These are phyloP conservation scores for Solanum etuberosum DNA, from an alignment of 257 asterid species.

Conservation along the genomic window DNA sequence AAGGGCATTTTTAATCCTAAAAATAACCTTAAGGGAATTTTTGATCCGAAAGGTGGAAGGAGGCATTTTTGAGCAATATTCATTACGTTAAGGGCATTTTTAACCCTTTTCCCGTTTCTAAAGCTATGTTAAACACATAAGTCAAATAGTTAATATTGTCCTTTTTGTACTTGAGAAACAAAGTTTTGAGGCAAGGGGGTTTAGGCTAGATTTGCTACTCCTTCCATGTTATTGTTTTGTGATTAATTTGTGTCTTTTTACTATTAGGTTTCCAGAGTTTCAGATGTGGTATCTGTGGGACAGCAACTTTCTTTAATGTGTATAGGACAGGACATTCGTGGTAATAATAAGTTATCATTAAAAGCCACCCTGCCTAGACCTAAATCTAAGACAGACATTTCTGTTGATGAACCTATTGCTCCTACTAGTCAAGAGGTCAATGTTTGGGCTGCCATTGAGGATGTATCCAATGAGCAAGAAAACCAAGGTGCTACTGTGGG, in stretches of 20 bases:
- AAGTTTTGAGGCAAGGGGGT: background rate
- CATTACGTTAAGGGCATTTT: no score
- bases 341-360: constrained; percentile 76
- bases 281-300: constrained; percentile 74
- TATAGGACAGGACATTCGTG: constrained; percentile 84
- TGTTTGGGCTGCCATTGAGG: constrained; percentile 23
- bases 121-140: background rate
- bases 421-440: constrained; percentile 19
- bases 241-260: constrained; percentile 4
- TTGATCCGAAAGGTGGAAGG: no score
- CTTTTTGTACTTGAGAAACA: background rate
- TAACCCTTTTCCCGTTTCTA: background rate
- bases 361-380: constrained; percentile 55
- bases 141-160: background rate
- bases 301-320: constrained; percentile 75
- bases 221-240: constrained; percentile 1
- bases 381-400: constrained; percentile 16
- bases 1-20: no score
- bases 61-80: no score
- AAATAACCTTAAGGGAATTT: no score
- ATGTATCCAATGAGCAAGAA: constrained; percentile 20
- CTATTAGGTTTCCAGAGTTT: constrained; percentile 61
- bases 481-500: constrained; percentile 14
- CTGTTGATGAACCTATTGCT: constrained; percentile 12
- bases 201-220: background rate